phyloP scores from a whole-genome alignment of 257 asterid species.

The Solanum medicagineum region DNA sequence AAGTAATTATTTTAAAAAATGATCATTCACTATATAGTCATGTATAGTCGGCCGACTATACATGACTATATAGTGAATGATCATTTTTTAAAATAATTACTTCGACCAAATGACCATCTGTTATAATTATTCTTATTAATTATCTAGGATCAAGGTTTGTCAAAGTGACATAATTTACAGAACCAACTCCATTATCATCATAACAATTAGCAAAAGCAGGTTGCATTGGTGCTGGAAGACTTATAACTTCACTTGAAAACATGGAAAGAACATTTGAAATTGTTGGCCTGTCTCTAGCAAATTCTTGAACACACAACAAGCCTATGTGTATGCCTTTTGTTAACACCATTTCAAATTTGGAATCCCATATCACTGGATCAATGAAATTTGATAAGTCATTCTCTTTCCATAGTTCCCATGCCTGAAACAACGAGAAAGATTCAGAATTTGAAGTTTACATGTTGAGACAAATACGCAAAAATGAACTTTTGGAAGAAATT shows the following conservation, averaged over 20 bases:
- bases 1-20: too few species aligned
- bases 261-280: conserved; percentile 29
- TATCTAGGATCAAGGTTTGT: neutral
- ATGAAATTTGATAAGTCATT: conserved; percentile 22
- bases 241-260: conserved; percentile 27
- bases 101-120: too few species aligned
- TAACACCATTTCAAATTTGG: conserved; percentile 15
- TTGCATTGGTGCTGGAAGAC: conserved; percentile 15
- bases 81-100: too few species aligned
- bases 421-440: conserved; percentile 2
- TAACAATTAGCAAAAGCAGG: conserved; percentile 30
- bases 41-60: too few species aligned
- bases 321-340: conserved; percentile 34
- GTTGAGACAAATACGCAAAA: too few species aligned
- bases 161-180: neutral
- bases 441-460: neutral
- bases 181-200: neutral
- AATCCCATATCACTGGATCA: conserved; percentile 29
- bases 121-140: neutral
- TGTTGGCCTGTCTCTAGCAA: conserved; percentile 35
- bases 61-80: too few species aligned
- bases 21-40: too few species aligned
- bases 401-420: conserved; percentile 46
- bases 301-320: conserved; percentile 47
- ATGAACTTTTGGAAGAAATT: too few species aligned